A percentile compares a stretch with the other conserved stretches of the same genome.
Conservation (phyloP, 2,329 filamentous ascomycete genomes). For the Phialocephala subalpina region DNA sequence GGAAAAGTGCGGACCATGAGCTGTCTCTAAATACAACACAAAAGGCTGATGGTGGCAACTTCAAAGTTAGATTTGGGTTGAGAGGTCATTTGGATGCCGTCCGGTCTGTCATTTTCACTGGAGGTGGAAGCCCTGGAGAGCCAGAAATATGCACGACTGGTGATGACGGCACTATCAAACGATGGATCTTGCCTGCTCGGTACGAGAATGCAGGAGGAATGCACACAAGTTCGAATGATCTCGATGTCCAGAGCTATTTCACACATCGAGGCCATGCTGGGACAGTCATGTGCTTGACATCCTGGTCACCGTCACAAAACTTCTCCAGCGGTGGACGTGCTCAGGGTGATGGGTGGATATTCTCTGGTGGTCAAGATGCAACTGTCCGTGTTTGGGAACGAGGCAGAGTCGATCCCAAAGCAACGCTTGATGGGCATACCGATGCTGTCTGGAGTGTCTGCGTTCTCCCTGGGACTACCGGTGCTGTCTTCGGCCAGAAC, state of each 20-base stretch:
- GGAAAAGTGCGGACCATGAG: slow-evolving; percentile 74
- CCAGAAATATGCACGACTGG: slow-evolving; percentile 96
- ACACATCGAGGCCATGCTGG: slow-evolving; percentile 95
- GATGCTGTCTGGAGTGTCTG: slow-evolving; percentile 97
- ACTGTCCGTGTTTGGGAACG: slow-evolving; percentile 96
- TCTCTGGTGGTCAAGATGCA: slow-evolving; percentile 94
- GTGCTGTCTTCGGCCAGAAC: slow-evolving; percentile 79
- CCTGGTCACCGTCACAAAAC: slow-evolving; percentile 86
- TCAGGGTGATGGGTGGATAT: slow-evolving; percentile 96
- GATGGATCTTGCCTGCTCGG: slow-evolving; percentile 90
- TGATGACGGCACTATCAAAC: slow-evolving; percentile 94
- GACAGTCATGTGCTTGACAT: slow-evolving; percentile 84
- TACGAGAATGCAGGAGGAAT: slow-evolving; percentile 69
- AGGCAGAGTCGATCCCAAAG: slow-evolving; percentile 92
- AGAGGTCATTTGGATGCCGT: slow-evolving; percentile 94
- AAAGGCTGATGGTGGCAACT: slow-evolving; percentile 76
- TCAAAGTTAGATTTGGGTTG: slow-evolving; percentile 92
- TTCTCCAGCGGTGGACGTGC: slow-evolving; percentile 90
- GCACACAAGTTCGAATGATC: slow-evolving; percentile 62
- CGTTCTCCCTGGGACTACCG: slow-evolving; percentile 85
- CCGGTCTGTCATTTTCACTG: slow-evolving; percentile 94
- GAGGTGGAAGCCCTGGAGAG: slow-evolving; percentile 92
- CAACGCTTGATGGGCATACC: slow-evolving; percentile 90
- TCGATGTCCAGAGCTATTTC: slow-evolving; percentile 93
- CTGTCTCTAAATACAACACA: slow-evolving; percentile 60